Evolutionary conservation across 2,329 filamentous ascomycete genomes (phyloP).

Genomic region (Colletotrichum melonis): DNA sequence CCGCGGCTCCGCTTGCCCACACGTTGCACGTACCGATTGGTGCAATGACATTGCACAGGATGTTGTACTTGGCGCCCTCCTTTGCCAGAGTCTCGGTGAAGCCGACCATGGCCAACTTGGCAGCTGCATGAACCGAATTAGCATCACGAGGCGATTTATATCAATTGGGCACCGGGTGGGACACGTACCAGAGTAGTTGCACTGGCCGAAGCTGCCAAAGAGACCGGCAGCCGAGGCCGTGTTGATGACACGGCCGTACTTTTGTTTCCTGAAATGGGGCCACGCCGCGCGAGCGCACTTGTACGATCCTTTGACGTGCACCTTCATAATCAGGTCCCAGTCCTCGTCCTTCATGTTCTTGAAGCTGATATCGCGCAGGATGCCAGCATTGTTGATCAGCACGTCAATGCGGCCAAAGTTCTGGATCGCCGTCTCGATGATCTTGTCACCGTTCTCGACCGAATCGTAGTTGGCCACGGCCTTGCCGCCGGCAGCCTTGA

Average conservation of each 20-base stretch:
- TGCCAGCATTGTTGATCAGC: conserved; percentile 98
- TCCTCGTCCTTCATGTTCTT: conserved; percentile 98
- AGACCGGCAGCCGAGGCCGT: conserved; percentile 95
- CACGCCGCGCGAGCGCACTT: conserved; percentile 95
- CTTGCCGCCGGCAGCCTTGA: conserved; percentile 89
- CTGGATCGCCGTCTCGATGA: conserved; percentile 89
- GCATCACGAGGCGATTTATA: background rate
- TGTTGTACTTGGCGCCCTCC: conserved; percentile 98
- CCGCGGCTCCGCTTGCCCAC: conserved; percentile 12
- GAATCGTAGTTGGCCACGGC: conserved; percentile 98
- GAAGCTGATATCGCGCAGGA: conserved; percentile 94
- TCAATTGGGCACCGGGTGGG: background rate
- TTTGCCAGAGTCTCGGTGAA: conserved; percentile 99
- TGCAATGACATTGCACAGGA: conserved; percentile 92
- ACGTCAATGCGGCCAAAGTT: conserved; percentile 89
- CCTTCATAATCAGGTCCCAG: conserved; percentile 94
- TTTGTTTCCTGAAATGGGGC: conserved; percentile 98
- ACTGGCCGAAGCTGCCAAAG: conserved; percentile 95
- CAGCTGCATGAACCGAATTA: conserved; percentile 62
- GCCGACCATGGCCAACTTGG: conserved; percentile 94
- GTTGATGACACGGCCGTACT: conserved; percentile 97
- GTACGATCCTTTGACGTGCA: conserved; percentile 94
- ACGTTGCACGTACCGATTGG: conserved; percentile 70
- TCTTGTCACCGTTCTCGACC: conserved; percentile 92
- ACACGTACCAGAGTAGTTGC: conserved; percentile 84